phyloP scores from a whole-genome alignment of 768 basidiomycete genomes.

The Grammothele lineata region DNA sequence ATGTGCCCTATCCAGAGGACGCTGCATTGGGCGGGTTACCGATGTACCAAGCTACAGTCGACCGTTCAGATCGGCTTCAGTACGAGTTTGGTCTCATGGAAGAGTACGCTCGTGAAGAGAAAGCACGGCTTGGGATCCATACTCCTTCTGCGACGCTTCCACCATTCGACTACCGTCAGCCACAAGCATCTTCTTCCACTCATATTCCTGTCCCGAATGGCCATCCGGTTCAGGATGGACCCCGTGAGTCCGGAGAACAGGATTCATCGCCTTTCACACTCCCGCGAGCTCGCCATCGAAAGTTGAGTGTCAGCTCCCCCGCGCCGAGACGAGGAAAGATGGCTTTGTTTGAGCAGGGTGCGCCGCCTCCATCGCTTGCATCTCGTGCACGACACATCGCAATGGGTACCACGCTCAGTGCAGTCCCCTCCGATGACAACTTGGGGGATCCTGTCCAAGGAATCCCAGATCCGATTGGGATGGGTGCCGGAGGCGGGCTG shows the following conservation, averaged over 20 bases:
- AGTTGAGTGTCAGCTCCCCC: conserved; percentile 79
- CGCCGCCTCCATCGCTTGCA: conserved; percentile 42
- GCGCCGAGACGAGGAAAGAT: conserved; percentile 77
- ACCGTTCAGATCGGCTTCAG: conserved; percentile 34
- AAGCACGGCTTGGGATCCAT: conserved; percentile 54
- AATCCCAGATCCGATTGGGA: conserved; percentile 4
- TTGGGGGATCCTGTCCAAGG: conserved; percentile 17
- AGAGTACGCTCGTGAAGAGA: conserved; percentile 68
- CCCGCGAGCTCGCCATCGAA: conserved; percentile 65
- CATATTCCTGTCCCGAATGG: conserved; percentile 7
- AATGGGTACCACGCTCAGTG: conserved; percentile 28
- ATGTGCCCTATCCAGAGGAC: conserved; percentile 19
- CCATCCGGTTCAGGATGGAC: conserved; percentile 4
- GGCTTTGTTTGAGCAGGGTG: conserved; percentile 74
- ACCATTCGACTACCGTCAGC: conserved; percentile 6
- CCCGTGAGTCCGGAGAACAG: conserved; percentile 8
- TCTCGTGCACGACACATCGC: conserved; percentile 26
- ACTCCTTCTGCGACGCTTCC: conserved; percentile 30
- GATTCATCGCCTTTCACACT: conserved; percentile 18
- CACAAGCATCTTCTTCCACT: conserved; percentile 13
- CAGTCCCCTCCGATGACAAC: conserved; percentile 40
- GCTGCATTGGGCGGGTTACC: conserved; percentile 48
- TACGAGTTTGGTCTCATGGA: conserved; percentile 81
- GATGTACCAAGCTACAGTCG: conserved; percentile 59
- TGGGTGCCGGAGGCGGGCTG: conserved; percentile 9